Percentiles rank a stretch among this genome's conserved stretches.
These are phyloP conservation scores for Teratosphaeria nubilosa DNA, from an alignment of 2,329 filamentous ascomycete species.

Conservation along the genomic window DNA sequence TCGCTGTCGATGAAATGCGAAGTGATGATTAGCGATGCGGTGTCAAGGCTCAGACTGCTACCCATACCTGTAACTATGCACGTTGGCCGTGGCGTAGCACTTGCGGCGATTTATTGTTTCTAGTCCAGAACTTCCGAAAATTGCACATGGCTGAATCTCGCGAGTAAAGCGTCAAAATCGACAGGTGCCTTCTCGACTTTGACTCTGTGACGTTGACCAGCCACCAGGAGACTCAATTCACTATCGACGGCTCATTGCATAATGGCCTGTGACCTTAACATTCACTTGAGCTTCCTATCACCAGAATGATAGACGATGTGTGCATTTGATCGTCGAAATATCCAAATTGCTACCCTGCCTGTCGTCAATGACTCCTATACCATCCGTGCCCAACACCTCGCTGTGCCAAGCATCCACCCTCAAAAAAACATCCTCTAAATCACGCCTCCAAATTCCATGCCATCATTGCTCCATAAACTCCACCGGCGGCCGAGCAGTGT, in stretches of 20 bases:
- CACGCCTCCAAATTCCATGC: not conserved
- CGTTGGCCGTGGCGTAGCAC: not conserved
- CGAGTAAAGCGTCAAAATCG: not conserved
- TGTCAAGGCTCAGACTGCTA: not conserved
- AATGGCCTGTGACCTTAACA: no score
- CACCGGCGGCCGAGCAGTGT: conserved; percentile 46
- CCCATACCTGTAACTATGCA: not conserved
- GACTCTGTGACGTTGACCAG: not conserved
- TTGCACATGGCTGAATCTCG: not conserved
- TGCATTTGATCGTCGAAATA: no score
- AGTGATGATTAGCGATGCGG: not conserved
- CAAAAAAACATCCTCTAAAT: not conserved
- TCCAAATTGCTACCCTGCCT: no score
- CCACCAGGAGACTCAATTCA: no score
- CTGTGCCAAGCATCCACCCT: not conserved
- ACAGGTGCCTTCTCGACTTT: not conserved
- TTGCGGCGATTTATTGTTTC: not conserved
- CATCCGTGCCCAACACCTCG: not conserved
- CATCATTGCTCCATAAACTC: conserved; percentile 41
- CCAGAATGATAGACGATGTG: no score
- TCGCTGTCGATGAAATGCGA: not conserved
- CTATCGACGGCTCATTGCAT: no score
- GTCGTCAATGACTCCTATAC: no score
- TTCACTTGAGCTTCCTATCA: no score
- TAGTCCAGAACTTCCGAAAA: not conserved